phyloP scores from a whole-genome alignment of 768 basidiomycete genomes.

The Kwoniella sp. region DNA sequence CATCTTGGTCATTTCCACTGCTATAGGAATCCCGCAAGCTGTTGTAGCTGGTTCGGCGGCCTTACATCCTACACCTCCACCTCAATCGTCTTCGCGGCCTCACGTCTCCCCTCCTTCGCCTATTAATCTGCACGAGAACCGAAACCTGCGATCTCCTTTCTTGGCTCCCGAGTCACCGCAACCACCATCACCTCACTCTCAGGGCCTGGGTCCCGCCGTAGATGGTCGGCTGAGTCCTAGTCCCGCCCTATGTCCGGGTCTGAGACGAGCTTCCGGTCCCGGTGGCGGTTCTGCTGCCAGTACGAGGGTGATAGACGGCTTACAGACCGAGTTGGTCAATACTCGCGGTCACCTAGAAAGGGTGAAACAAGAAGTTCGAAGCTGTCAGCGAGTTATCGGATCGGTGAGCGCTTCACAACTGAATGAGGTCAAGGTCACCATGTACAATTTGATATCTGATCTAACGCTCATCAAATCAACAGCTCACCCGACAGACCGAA shows the following conservation, averaged over 20 bases:
- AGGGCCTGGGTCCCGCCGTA: background rate
- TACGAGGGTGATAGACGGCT: slow-evolving; percentile 46
- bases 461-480: background rate
- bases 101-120: slow-evolving; percentile 16
- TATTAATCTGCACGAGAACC: background rate
- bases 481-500: slow-evolving; percentile 52
- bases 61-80: slow-evolving; percentile 30
- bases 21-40: slow-evolving; percentile 44
- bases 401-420: slow-evolving; percentile 26
- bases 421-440: too few relatives aligned
- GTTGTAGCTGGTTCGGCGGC: slow-evolving; percentile 38
- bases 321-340: slow-evolving; percentile 46
- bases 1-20: background rate
- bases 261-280: slow-evolving; percentile 17
- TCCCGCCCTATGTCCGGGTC: slow-evolving; percentile 10
- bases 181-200: slow-evolving; percentile 19
- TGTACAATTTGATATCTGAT: background rate
- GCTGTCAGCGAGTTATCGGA: slow-evolving; percentile 35
- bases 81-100: slow-evolving; percentile 2
- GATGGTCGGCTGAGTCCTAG: slow-evolving; percentile 29
- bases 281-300: slow-evolving; percentile 34
- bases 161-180: slow-evolving; percentile 34
- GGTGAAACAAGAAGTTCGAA: slow-evolving; percentile 42
- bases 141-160: slow-evolving; percentile 37
- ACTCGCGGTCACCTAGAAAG: slow-evolving; percentile 40